Evolutionary conservation across 2,329 filamentous ascomycete genomes (phyloP), one percentile per base, ranked within the genome.

Genomic region (Ophiostoma sp.): DNA sequence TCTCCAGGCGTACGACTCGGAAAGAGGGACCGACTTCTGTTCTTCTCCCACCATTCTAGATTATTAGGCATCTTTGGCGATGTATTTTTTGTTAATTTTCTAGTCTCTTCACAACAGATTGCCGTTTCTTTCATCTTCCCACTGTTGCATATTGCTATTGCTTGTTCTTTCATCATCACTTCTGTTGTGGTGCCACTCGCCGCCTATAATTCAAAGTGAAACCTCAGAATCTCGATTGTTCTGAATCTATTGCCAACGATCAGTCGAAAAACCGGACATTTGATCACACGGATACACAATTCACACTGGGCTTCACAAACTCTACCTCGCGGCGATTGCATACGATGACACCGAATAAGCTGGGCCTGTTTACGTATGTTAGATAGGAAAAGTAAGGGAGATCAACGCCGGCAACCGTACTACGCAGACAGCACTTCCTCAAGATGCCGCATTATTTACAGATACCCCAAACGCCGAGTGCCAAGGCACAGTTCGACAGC

Each of bases 391-490:
- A 9, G 27, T 18, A 64, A 38, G 27, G 4, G 27, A 52, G 49
- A 18, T 18, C 55, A 55, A 52, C 55, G 12, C 49, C 45, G 27
- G 27, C 27, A 27, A 27, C 27, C 27, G 27, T 27, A 27, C 27
- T 27, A 27, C 27, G 27, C 27, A 27, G 27, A 27, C 27, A 55
- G 9, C 45, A 62, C 41, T 40, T 12, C 41, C 45, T 47, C 68
- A 40, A 62, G 77, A 75, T 73, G 73, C 36, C 71, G 27, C 66
- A 64, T 3, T 75, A 74, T 63, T 65, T 74, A 42, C 70, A 72
- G 65, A 72, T 76, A 5, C 73, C 73, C 16, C 73, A 73, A 52
- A 72, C 68, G n/a, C 70, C 72, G 9, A 55, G 66, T 36, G 69
- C 68, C 36, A 76, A 76, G 68, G 65, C 70, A 44, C 66, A 64